Evolutionary conservation across 1,139 yeast species (phyloP), one percentile per base, ranked within the genome.

Genomic region (Yamadazyma sp.): DNA sequence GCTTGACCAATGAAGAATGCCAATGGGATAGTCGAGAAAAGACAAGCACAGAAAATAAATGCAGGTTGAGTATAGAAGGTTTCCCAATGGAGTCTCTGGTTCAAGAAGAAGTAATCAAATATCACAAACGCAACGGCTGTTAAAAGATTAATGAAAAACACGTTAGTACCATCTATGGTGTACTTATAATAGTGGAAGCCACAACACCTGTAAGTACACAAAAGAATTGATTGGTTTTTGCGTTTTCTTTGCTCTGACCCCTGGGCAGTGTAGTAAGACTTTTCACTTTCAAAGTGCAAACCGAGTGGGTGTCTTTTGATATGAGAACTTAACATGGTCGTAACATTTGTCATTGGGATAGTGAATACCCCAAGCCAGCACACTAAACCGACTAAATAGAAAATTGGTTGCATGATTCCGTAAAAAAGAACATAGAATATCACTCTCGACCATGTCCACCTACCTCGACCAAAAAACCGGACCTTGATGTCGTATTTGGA

Each of bases 1-100:
- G 98, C 98, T 61, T 92, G 98, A 3, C 99, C 99, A 54, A 92
- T 91, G 60, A 91, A 92, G 59, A 92, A 92, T 0, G 98, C 98
- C 50, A 92, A 71, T 2, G 99, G 98, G 36, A 92, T 79, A 45
- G 92, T 87, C 1, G 97, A 86, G 39, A 86, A 73, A 45, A 92
- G 69, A 61, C 96, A 86, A 20, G 89, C 68, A 39, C 79, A 70
- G 55, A 92, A 94, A 34, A 89, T 73, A 61, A 77, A 61, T 36
- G 81, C 64, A 1, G 86, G 66, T 48, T 81, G 69, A 0, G 95
- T 83, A 41, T 85, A 56, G 62, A 82, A 64, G 1, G 62, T 43
- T 5, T 74, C 65, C 54, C 76, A 58, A 1, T 68, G 70, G 15
- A 84, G 60, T 27, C 63, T 60, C 46, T 79, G 79, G 43, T 78